Percentiles rank a stretch among this genome's conserved stretches.
These are phyloP conservation scores for Lepiota venenata DNA, from an alignment of 768 basidiomycete genomes.

Conservation along the genomic window DNA sequence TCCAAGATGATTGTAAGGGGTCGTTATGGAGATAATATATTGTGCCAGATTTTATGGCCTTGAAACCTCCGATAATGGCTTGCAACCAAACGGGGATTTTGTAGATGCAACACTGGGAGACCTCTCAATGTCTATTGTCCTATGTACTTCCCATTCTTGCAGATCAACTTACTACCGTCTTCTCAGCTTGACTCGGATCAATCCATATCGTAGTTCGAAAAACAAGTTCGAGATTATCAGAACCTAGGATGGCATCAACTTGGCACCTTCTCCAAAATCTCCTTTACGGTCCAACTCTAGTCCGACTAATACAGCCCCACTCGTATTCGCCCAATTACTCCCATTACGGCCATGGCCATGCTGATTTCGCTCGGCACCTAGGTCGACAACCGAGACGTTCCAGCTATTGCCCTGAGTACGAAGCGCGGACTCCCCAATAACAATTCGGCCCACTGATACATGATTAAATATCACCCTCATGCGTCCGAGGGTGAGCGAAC, in stretches of 20 bases:
- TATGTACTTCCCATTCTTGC: too few relatives aligned
- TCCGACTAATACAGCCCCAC: neutral
- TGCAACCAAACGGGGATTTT: too few relatives aligned
- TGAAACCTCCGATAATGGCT: too few relatives aligned
- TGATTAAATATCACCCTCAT: constrained; percentile 3
- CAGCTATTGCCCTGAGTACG: neutral
- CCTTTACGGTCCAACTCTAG: neutral
- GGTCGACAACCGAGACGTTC: neutral
- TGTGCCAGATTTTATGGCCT: too few relatives aligned
- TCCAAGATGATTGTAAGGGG: too few relatives aligned
- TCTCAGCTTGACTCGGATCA: too few relatives aligned
- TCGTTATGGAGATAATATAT: too few relatives aligned
- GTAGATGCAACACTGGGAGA: too few relatives aligned
- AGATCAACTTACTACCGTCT: too few relatives aligned
- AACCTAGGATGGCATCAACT: neutral
- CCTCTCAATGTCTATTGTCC: too few relatives aligned
- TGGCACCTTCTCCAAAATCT: neutral
- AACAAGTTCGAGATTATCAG: neutral
- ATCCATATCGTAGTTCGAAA: too few relatives aligned
- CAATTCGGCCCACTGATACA: neutral
- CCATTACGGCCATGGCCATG: neutral
- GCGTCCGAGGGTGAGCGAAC: neutral
- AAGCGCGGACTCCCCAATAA: neutral
- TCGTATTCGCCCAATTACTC: neutral
- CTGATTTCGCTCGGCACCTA: neutral